Percentiles rank a stretch among this genome's conserved stretches.
Evolutionary conservation across 768 basidiomycete species (phyloP).

Genomic region (Pisolithus orientalis): DNA sequence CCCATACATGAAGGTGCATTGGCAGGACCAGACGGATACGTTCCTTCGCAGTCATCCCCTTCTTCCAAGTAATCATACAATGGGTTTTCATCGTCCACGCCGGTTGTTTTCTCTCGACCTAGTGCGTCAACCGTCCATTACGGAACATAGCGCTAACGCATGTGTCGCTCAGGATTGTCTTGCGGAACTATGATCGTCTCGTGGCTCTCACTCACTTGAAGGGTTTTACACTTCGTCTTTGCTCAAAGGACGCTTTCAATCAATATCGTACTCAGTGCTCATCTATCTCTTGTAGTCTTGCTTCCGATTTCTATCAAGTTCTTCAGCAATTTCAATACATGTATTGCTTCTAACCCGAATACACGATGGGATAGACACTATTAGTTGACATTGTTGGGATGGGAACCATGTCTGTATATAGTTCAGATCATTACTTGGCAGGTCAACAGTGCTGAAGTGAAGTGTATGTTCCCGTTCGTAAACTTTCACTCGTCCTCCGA

Average conservation of each 20-base stretch:
- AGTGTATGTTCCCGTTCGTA: too few species aligned
- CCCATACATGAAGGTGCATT: constrained; percentile 56
- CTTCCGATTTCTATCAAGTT: constrained; percentile 3
- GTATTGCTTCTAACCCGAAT: constrained; percentile 9
- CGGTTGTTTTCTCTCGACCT: neutral
- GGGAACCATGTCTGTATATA: constrained; percentile 13
- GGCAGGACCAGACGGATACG: constrained; percentile 49
- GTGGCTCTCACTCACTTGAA: neutral
- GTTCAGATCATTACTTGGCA: constrained; percentile 2
- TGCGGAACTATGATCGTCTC: neutral
- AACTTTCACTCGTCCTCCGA: neutral
- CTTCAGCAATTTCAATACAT: constrained; percentile 5
- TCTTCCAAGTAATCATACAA: constrained; percentile 4
- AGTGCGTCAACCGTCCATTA: neutral
- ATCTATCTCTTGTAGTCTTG: constrained; percentile 7
- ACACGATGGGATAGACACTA: constrained; percentile 2
- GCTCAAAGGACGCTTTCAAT: neutral
- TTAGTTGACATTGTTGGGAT: neutral
- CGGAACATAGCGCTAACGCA: neutral
- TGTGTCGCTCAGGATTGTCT: neutral
- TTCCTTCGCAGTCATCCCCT: constrained; percentile 3
- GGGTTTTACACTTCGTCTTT: constrained; percentile 1
- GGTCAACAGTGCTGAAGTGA: too few species aligned
- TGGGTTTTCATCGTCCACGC: neutral
- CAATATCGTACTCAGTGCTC: constrained; percentile 3